Evolutionary conservation across 495 filamentous ascomycete genomes (phyloP), one percentile per base, ranked within the genome.

Genomic region (Hyaloscypha hepaticicola): DNA sequence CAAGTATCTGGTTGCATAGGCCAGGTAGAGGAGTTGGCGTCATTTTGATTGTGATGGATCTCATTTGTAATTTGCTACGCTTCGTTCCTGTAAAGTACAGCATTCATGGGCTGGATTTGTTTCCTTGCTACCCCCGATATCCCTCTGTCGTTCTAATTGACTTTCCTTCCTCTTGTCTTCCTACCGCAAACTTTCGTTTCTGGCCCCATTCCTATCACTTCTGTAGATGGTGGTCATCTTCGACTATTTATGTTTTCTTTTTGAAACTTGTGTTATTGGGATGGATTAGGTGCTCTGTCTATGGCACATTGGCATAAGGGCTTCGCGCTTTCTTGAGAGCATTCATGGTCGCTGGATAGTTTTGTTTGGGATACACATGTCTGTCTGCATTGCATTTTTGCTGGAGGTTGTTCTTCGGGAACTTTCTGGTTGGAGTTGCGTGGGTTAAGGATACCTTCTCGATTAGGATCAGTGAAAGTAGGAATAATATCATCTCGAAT

Each of bases 11-110:
- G 59, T 61, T 62, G 62, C 59, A 60, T 62, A 16, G 9, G 55
- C 60, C 65, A 65, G 66, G 66, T 69, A 69, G 66, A 69, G 66
- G 66, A 64, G 66, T 72, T 69, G 69, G 69, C 69, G 69, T 71
- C 63, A 22, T 16, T 25, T 55, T n/a, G 50, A 58, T 61, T 41
- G 55, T 53, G 64, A 29, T 25, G 63, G 63, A 66, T 63, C 38
- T 66, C 55, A 26, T 66, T 57, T 60, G 27, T 58, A 48, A 41
- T 51, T 48, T 51, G 19, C 48, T 49, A 58, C 58, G 63, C 67
- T 67, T 41, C 51, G 19, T 61, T 67, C 55, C 58, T 67, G 65
- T 67, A 67, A 41, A 62, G 65, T 67, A 67, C 55, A 58, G 65
- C 58, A 67, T 63, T 31, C 31, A 21, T 28, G 11, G 53, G 21